Evolutionary conservation across 2,329 filamentous ascomycete genomes (phyloP), one percentile per base, ranked within the genome.

Genomic region (Botrytis paeoniae): DNA sequence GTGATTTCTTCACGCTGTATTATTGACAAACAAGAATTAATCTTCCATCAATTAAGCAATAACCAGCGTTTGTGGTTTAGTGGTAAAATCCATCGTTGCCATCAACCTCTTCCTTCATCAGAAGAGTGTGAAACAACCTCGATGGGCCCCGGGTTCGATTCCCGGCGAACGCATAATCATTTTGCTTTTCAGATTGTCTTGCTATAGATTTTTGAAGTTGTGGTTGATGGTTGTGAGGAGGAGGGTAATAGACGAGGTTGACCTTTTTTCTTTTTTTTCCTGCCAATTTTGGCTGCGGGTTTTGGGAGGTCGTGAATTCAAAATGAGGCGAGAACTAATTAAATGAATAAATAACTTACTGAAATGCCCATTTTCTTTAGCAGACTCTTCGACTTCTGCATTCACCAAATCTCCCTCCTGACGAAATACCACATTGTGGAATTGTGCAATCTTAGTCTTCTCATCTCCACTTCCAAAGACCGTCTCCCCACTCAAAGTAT

Each of bases 391-490:
- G 18, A 96, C 93, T 69, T 89, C 87, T 2, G 91, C 89, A 75
- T 92, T 87, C 14, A 98, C 87, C 41, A 89, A 86, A 78, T 97
- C 93, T 63, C 95, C 95, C 41, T 88, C 85, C 76, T 90, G 88
- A 78, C 94, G 91, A 80, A 98, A 97, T 9, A 98, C 93, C 37
- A 96, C 92, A 81, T 96, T 98, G 83, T 98, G 91, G 81, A 90
- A 98, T 80, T 92, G 88, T 72, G 86, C 85, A 22, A 95, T 87
- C 3, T 83, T 84, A 69, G 83, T 85, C 78, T 84, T 84, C 37
- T 84, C 82, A 72, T 85, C 81, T 10, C 79, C 88, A 61, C 82
- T 85, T 76, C 86, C 90, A 81, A 92, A 93, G 78, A 85, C 84
- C 1, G 89, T 90, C 12, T 87, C 88, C 35, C 95, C 95, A 74